Percentiles rank a stretch among this genome's conserved stretches.
phyloP scores from a whole-genome alignment of 345 rosid species.

The Rhizophora apiculata region DNA sequence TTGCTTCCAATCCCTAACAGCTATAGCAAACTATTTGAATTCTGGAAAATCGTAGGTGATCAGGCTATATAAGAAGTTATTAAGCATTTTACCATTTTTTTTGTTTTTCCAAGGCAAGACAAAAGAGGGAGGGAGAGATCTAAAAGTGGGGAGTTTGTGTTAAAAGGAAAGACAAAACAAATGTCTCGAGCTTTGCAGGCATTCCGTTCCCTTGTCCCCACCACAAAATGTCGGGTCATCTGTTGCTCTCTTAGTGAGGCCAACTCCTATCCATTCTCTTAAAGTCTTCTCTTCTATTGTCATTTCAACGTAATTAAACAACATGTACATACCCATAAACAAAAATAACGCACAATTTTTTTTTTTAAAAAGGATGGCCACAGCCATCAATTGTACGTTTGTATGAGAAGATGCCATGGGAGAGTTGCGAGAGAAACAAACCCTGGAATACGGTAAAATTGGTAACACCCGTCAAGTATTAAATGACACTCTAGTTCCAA shows the following conservation, averaged over 20 bases:
- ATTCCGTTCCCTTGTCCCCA: slow-evolving; percentile 36
- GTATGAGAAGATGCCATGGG: slow-evolving; percentile 4
- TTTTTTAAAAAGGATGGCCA: background rate
- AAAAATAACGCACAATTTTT: background rate
- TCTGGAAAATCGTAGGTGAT: background rate
- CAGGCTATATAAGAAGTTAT: no score
- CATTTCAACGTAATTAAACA: background rate
- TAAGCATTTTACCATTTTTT: no score
- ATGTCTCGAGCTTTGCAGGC: slow-evolving; percentile 40
- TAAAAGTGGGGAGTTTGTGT: slow-evolving; percentile 18
- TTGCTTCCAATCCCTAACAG: slow-evolving; percentile 1
- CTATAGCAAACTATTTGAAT: background rate
- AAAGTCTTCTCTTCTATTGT: background rate
- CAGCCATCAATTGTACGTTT: background rate
- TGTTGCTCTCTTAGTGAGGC: slow-evolving; percentile 22
- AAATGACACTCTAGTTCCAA: slow-evolving; percentile 20
- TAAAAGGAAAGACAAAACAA: slow-evolving; percentile 26
- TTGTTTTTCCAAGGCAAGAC: no score
- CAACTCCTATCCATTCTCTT: slow-evolving; percentile 17
- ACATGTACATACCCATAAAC: background rate
- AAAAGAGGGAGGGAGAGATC: slow-evolving; percentile 3
- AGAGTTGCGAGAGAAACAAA: slow-evolving; percentile 18
- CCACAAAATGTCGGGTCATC: slow-evolving; percentile 46
- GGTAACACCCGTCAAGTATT: slow-evolving; percentile 25
- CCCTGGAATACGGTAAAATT: slow-evolving; percentile 44